Percentiles rank a stretch among this genome's conserved stretches.
Conservation (phyloP, 2,329 filamentous ascomycete species). For the Didymosphaeria variabile region DNA sequence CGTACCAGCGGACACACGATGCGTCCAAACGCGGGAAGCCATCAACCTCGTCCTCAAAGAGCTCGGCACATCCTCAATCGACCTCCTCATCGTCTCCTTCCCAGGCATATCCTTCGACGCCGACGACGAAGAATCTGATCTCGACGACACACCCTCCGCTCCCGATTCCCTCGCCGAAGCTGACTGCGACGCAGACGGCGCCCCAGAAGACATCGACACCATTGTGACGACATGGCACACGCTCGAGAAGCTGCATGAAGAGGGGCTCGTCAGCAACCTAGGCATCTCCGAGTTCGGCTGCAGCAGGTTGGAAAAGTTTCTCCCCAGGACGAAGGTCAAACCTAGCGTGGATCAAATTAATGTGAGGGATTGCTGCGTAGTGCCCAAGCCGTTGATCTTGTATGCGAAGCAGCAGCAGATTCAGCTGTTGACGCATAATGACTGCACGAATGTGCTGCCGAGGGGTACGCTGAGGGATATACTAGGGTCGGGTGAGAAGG, state of each 20-base stretch:
- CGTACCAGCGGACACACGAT: slow-evolving; percentile 70
- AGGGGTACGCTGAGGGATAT: slow-evolving; percentile 85
- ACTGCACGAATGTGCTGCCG: slow-evolving; percentile 91
- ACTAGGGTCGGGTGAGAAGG: slow-evolving; percentile 74
- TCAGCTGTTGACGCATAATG: slow-evolving; percentile 90
- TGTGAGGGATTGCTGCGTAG: slow-evolving; percentile 92
- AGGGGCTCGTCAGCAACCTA: slow-evolving; percentile 76
- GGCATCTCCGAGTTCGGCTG: slow-evolving; percentile 93
- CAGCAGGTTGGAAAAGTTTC: slow-evolving; percentile 79
- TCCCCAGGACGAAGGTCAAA: slow-evolving; percentile 73
- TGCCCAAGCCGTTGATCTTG: slow-evolving; percentile 84
- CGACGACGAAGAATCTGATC: slow-evolving; percentile 81
- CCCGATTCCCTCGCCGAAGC: slow-evolving; percentile 52
- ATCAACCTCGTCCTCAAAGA: slow-evolving; percentile 82
- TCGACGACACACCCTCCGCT: slow-evolving; percentile 57
- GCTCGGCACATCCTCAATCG: slow-evolving; percentile 76
- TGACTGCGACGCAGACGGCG: slow-evolving; percentile 37
- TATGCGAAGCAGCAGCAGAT: slow-evolving; percentile 86
- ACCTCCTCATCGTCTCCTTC: slow-evolving; percentile 92
- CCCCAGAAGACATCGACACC: slow-evolving; percentile 65
- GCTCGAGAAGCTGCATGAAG: slow-evolving; percentile 75
- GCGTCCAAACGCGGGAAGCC: slow-evolving; percentile 77
- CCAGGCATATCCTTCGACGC: slow-evolving; percentile 94
- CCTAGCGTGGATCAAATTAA: slow-evolving; percentile 96
- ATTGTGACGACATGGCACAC: slow-evolving; percentile 74